Evolutionary conservation across 345 rosid species (phyloP), one percentile per base, ranked within the genome.

Genomic region (Eucalyptus viminalis): DNA sequence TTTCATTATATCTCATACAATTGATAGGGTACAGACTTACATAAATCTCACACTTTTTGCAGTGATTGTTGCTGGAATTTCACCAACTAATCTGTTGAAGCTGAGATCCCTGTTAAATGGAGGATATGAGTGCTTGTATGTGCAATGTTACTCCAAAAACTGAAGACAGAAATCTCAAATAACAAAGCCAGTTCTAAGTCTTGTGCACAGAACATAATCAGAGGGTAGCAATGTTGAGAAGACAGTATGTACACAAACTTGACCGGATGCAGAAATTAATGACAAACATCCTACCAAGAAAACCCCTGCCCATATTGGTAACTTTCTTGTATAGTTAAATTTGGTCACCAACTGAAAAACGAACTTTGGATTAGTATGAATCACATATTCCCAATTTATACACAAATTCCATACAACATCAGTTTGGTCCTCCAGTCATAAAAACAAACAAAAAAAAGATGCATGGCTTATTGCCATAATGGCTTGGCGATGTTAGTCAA

Each of bases 41-140:
- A 92, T 7, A 88, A 93, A 93, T 88, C 90, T 88, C 90, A 90
- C 47, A 11, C 89, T 81, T 27, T 92, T 90, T 89, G 93, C 91
- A 14, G 80, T 88, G 22, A 91, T 92, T 31, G 89, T 90, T 29
- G 90, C 13, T 2, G 96, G 96, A 89, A 95, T 87, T 81, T 69
- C 49, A 87, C 97, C 97, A 51, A 86, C 81, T 88, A 95, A 90
- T 86, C 89, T 94, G 92, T 95, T 95, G 86, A 95, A 95, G 92
- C 96, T 95, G 92, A 95, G 89, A 92, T 95, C 96, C 92, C 97
- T 95, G 89, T 80, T 54, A 72, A n/a, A 88, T 56, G 67, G 27
- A 86, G 16, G 44, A 29, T 17, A 15, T 21, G 53, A 54, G 85
- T 6, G 47, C 44, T 76, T 21, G 47, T 21, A 76, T 37, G 85